A percentile compares a stretch with the other conserved stretches of the same genome.
Evolutionary conservation across 768 basidiomycete species (phyloP).

Genomic region (Boletales sp.): DNA sequence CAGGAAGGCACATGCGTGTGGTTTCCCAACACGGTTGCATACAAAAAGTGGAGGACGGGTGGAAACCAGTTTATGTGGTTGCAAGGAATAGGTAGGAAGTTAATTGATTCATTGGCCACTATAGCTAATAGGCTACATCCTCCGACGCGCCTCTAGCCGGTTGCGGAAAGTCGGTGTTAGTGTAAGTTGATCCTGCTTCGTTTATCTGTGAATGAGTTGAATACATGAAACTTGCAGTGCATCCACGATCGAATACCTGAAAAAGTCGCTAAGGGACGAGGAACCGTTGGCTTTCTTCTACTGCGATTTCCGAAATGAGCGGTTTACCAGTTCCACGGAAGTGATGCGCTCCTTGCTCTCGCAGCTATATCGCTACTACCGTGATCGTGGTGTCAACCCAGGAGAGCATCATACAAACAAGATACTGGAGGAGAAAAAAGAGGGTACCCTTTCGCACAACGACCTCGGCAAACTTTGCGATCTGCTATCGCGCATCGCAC

Average conservation of each 20-base stretch:
- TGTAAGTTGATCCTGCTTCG: background rate
- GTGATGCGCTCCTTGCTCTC: background rate
- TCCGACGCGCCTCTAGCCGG: background rate
- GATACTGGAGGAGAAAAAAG: background rate
- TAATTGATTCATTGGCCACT: background rate
- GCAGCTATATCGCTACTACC: background rate
- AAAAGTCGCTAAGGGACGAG: background rate
- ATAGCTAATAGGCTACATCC: background rate
- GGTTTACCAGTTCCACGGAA: background rate
- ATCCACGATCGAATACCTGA: background rate
- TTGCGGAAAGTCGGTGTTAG: background rate
- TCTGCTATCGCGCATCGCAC: background rate
- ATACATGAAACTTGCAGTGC: background rate
- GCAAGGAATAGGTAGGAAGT: background rate
- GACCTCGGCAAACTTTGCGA: background rate
- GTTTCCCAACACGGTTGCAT: background rate
- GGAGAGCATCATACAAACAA: background rate
- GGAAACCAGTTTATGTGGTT: background rate
- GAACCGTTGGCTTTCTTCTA: background rate
- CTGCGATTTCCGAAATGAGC: background rate
- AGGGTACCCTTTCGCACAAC: background rate
- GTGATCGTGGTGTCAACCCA: background rate
- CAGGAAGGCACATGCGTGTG: background rate
- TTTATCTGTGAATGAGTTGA: too few relatives aligned
- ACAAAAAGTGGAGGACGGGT: background rate